These are phyloP conservation scores for Rauvolfia tetraphylla DNA, from an alignment of 257 asterid genomes.

Conservation along the genomic window DNA sequence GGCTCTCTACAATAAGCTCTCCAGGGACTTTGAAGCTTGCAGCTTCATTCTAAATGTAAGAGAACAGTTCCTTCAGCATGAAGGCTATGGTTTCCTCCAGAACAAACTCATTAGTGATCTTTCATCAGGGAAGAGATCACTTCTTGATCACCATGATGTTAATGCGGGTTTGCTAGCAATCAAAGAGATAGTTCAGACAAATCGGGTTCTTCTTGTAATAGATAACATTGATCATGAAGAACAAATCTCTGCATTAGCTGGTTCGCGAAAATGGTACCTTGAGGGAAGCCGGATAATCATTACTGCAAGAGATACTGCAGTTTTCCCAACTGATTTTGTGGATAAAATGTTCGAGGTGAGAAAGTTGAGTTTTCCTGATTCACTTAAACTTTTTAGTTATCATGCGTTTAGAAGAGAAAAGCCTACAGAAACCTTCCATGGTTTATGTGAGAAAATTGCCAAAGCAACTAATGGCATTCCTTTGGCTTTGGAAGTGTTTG, in stretches of 20 bases:
- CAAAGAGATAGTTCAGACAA: neutral
- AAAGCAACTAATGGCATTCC: neutral
- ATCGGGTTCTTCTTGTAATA: neutral
- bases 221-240: neutral
- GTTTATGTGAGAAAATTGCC: neutral
- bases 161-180: neutral
- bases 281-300: neutral
- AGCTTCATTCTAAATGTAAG: no score
- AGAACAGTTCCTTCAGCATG: no score
- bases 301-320: neutral
- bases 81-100: no score
- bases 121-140: neutral
- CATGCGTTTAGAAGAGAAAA: neutral
- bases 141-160: neutral
- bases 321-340: neutral
- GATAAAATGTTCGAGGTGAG: neutral
- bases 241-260: neutral
- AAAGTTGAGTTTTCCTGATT: neutral
- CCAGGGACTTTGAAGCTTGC: no score
- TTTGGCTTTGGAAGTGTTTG: neutral
- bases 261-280: neutral
- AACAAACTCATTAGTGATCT: neutral
- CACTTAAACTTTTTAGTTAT: neutral
- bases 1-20: no score
- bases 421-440: neutral